Evolutionary conservation across 2,329 filamentous ascomycete genomes (phyloP), one percentile per base, ranked within the genome.

Genomic region (Dactylellina sp.): DNA sequence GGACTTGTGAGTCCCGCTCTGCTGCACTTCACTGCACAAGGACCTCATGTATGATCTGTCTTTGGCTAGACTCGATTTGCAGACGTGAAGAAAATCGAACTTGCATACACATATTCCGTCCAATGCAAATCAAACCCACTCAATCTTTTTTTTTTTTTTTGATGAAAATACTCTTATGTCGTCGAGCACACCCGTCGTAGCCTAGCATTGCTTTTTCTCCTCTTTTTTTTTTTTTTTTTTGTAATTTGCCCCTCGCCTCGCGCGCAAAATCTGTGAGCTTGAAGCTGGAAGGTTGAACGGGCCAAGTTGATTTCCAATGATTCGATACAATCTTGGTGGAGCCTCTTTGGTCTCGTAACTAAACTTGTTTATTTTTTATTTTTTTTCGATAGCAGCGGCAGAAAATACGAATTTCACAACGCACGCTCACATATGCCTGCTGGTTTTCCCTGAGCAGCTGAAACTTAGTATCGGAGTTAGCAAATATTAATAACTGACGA

Each of bases 41-140:
- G 7, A 24, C 18, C 2, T 32, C 42, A 57, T 44, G 53, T 57
- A 16, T 7, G 59, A 20, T 9, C 63, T 60, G 40, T 22, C 25
- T 61, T 70, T 44, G 55, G 64, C 28, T 70, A 70, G 64, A 55
- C 55, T 60, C 63, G 63, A 70, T 70, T 70, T 68, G 32, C 40
- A 56, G 56, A 70, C 64, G 64, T 70, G 64, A 70, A 70, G 20
- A 56, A 70, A 70, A 70, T 70, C 64, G 47, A 61, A 25, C 64
- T 59, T 62, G 55, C 64, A 68, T 55, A 35, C 22, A 40, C 3
- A 40, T 40, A 70, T 25, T 18, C 22, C 32, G 22, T 49, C 11
- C 37, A 52, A 60, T 52, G 25, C 18, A 24, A 32, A 32, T 35
- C 22, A 22, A 28, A 20, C 53, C 50, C 24, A 4, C 2, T 16